Conservation (phyloP, 805 yeast species). For the Hanseniaspora occidentalis region DNA sequence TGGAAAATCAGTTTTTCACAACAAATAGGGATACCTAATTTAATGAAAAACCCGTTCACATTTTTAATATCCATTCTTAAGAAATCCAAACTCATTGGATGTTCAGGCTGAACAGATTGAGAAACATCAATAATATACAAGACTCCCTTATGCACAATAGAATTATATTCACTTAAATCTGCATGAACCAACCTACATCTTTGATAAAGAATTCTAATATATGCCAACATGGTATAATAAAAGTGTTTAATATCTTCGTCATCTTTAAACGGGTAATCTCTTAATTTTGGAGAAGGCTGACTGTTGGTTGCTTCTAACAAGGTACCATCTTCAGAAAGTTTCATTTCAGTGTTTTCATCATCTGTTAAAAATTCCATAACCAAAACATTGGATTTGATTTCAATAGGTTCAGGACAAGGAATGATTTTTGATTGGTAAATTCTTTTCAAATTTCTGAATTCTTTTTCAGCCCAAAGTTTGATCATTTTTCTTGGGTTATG, state of each 20-base stretch:
- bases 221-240: slow-evolving; percentile 68
- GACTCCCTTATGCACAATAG: slow-evolving; percentile 67
- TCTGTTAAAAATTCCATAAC: slow-evolving; percentile 89
- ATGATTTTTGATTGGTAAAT: slow-evolving; percentile 57
- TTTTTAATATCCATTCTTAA: slow-evolving; percentile 95
- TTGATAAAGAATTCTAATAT: slow-evolving; percentile 80
- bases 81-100: slow-evolving; percentile 92
- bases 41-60: slow-evolving; percentile 74
- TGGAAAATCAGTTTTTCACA: slow-evolving; percentile 75
- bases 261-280: slow-evolving; percentile 66
- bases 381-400: slow-evolving; percentile 76
- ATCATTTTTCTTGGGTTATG: slow-evolving; percentile 97
- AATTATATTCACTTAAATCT: slow-evolving; percentile 88
- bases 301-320: neutral
- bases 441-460: slow-evolving; percentile 83
- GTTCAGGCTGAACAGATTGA: slow-evolving; percentile 95
- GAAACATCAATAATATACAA: slow-evolving; percentile 91
- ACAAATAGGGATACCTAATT: slow-evolving; percentile 61
- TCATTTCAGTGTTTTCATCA: slow-evolving; percentile 14
- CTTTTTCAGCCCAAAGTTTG: slow-evolving; percentile 97
- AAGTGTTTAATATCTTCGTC: slow-evolving; percentile 51
- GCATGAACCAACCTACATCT: slow-evolving; percentile 91
- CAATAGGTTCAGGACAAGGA: slow-evolving; percentile 90
- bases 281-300: slow-evolving; percentile 71
- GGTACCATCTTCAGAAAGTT: slow-evolving; percentile 37